A percentile compares a stretch with the other conserved stretches of the same genome.
Evolutionary conservation across 2,329 filamentous ascomycete species (phyloP).

Genomic region (Cytospora chrysosperma): DNA sequence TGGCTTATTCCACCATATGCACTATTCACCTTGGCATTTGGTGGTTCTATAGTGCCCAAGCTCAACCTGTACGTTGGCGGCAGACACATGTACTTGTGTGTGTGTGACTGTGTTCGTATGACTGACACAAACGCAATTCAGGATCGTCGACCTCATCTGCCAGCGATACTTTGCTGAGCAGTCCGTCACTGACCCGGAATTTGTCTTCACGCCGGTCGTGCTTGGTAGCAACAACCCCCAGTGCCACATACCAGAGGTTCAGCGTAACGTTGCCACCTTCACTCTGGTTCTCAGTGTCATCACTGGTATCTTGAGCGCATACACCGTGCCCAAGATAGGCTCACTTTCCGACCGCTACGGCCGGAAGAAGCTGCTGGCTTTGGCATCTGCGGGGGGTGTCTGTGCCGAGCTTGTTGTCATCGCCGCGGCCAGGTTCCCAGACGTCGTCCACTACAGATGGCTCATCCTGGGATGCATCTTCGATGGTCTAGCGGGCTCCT

Average conservation of each 20-base stretch:
- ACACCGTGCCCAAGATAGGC: slow-evolving; percentile 80
- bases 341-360: slow-evolving; percentile 85
- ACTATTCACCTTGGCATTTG: slow-evolving; percentile 81
- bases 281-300: slow-evolving; percentile 73
- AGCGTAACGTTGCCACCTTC: slow-evolving; percentile 74
- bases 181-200: slow-evolving; percentile 55
- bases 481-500: slow-evolving; percentile 85
- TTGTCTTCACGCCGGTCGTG: slow-evolving; percentile 62
- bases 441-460: slow-evolving; percentile 72
- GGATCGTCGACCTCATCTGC: slow-evolving; percentile 80
- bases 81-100: neutral
- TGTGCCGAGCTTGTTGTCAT: slow-evolving; percentile 75
- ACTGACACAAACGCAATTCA: slow-evolving; percentile 30
- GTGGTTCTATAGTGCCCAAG: slow-evolving; percentile 80
- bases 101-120: neutral
- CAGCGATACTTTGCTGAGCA: slow-evolving; percentile 75
- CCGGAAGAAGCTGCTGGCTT: slow-evolving; percentile 69
- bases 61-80: slow-evolving; percentile 64
- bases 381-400: slow-evolving; percentile 74
- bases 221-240: slow-evolving; percentile 72
- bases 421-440: slow-evolving; percentile 71
- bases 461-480: slow-evolving; percentile 73
- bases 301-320: slow-evolving; percentile 73
- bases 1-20: slow-evolving; percentile 83
- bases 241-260: slow-evolving; percentile 77